These are phyloP conservation scores for Pythium brassicae DNA, from an alignment of 352 stramenopile species.

Conservation along the genomic window DNA sequence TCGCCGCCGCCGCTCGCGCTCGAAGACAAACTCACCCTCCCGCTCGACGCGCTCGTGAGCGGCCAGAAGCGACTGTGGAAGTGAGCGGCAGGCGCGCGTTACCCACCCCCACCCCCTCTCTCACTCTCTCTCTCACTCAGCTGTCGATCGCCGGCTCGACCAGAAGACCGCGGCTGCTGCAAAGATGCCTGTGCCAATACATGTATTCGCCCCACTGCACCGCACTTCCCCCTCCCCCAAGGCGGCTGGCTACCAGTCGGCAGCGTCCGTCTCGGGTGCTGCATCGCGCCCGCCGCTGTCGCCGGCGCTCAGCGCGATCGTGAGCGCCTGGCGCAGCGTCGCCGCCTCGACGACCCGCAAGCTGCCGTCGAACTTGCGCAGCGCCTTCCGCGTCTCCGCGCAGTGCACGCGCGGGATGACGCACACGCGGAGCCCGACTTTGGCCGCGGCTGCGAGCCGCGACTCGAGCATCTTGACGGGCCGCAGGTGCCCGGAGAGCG, in stretches of 20 bases:
- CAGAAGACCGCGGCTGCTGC: background rate
- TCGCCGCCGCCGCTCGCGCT: constrained; percentile 27
- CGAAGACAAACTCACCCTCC: constrained; percentile 59
- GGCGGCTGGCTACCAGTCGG: too few species aligned
- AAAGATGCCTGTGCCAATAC: constrained; percentile 11
- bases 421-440: constrained; percentile 72
- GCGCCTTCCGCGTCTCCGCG: constrained; percentile 30
- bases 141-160: background rate
- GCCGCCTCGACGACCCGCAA: constrained; percentile 58
- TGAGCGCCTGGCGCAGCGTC: constrained; percentile 62
- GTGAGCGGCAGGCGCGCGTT: background rate
- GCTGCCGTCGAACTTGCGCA: constrained; percentile 53
- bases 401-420: constrained; percentile 63
- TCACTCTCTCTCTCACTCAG: background rate
- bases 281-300: background rate
- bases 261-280: background rate
- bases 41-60: constrained; percentile 57
- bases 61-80: constrained; percentile 17
- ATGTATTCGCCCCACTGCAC: too few species aligned
- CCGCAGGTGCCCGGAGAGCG: constrained; percentile 73
- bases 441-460: constrained; percentile 67
- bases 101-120: background rate
- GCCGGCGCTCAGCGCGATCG: constrained; percentile 40
- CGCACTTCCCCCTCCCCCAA: too few species aligned
- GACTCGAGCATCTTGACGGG: constrained; percentile 83